A percentile compares a stretch with the other conserved stretches of the same genome.
phyloP scores from a whole-genome alignment of 805 yeast species.

The Candida golubevii region DNA sequence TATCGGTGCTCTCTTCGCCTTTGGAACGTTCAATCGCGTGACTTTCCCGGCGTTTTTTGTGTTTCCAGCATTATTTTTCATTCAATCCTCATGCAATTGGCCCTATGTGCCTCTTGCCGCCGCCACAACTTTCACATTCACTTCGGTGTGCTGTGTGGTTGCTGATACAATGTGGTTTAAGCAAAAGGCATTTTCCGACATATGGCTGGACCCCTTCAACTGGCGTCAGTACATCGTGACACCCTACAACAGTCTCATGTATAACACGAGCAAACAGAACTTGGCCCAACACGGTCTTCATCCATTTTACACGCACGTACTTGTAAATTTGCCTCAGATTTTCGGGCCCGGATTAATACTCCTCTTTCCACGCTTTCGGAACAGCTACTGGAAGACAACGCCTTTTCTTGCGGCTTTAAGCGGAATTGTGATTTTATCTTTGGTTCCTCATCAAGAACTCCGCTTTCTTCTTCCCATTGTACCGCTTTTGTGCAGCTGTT shows the following conservation, averaged over 20 bases:
- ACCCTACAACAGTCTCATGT: slow-evolving; percentile 71
- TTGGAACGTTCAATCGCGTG: slow-evolving; percentile 81
- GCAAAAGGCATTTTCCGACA: slow-evolving; percentile 2
- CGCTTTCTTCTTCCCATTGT: slow-evolving; percentile 76
- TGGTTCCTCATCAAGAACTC: slow-evolving; percentile 90
- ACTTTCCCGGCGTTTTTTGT: slow-evolving; percentile 76
- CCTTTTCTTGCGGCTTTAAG: slow-evolving; percentile 60
- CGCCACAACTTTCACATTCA: slow-evolving; percentile 26
- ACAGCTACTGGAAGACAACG: slow-evolving; percentile 43
- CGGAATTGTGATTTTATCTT: slow-evolving; percentile 58
- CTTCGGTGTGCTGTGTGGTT: slow-evolving; percentile 37
- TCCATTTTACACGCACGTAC: slow-evolving; percentile 65
- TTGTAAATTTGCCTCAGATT: slow-evolving; percentile 74
- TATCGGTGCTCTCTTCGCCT: slow-evolving; percentile 33
- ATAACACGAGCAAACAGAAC: slow-evolving; percentile 59
- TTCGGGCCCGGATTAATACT: slow-evolving; percentile 68
- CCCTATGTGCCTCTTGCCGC: slow-evolving; percentile 27
- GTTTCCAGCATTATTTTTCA: slow-evolving; percentile 51
- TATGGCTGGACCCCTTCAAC: slow-evolving; percentile 12
- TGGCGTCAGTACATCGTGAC: slow-evolving; percentile 46
- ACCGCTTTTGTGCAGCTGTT: slow-evolving; percentile 63
- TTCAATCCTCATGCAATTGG: slow-evolving; percentile 39
- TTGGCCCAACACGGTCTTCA: slow-evolving; percentile 81
- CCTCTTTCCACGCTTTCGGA: slow-evolving; percentile 32
- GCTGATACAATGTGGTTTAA: slow-evolving; percentile 52